These are phyloP conservation scores for Apophysomyces elegans DNA, from an alignment of 371 early-diverging fungal genomes.

Conservation along the genomic window DNA sequence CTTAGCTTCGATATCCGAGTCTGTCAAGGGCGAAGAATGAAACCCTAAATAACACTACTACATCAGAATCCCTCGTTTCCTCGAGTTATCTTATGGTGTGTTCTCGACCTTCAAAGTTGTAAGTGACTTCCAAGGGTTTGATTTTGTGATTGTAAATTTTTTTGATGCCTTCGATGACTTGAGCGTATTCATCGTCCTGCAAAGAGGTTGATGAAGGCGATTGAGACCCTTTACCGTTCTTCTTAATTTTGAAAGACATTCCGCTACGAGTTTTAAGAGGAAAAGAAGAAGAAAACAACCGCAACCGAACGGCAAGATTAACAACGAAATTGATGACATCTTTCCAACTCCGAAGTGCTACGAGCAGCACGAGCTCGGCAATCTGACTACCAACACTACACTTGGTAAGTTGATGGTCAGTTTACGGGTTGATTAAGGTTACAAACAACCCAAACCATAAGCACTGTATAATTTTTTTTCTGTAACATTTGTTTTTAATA, in stretches of 20 bases:
- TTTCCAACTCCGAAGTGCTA: neutral
- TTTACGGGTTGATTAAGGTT: no score
- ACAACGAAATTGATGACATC: neutral
- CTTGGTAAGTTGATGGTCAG: no score
- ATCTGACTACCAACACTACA: no score
- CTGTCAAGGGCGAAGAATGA: conserved; percentile 77
- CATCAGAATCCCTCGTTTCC: conserved; percentile 3
- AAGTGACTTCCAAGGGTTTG: conserved; percentile 72
- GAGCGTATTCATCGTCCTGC: conserved; percentile 58
- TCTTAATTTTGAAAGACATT: conserved; percentile 22
- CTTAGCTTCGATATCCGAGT: conserved; percentile 82
- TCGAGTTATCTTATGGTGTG: neutral
- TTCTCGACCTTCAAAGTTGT: conserved; percentile 70
- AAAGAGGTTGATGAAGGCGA: conserved; percentile 10
- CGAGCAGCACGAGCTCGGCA: no score
- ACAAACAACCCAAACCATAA: no score
- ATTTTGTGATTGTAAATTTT: conserved; percentile 75
- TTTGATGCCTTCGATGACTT: conserved; percentile 70
- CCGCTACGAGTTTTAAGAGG: conserved; percentile 5
- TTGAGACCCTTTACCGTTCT: conserved; percentile 20
- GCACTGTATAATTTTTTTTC: no score
- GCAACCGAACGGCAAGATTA: neutral
- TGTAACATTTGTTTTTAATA: no score
- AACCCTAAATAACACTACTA: conserved; percentile 48
- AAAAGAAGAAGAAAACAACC: neutral